Base-by-base conservation (phyloP, 495 filamentous ascomycete genomes). In the Evansstolkia leycettana region DNA sequence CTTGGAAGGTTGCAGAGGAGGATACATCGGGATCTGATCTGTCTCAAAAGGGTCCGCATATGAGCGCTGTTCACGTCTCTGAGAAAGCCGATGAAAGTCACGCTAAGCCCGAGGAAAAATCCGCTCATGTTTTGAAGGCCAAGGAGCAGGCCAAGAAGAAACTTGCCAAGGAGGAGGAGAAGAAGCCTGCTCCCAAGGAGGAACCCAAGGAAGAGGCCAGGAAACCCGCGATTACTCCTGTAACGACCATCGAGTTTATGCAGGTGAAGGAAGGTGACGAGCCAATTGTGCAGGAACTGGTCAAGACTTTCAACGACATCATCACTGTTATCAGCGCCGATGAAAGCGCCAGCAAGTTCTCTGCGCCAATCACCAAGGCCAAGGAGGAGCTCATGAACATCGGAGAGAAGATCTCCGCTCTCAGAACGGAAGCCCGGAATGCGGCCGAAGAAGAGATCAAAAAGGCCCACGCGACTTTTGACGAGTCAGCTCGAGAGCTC, bases 291-390 rank as follows among this genome's bases (percentile, higher is more conserved):
- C 85, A 93, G 58, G 84, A 95, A 50, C 65, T 98, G n/a, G 82
- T 90, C 36, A 89, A 83, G 62, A 86, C 90, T 50, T 69, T 96
- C 43, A 98, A 98, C 59, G 83, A 89, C 57, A 80, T 98, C 52
- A 94, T 98, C 53, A 76, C 82, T 1, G 82, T 89, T 19, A 76
- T 95, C 37, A 94, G 94, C 55, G 77, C 81, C 36, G 87, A 93
- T 47, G 61, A 60, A 34, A 75, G 80, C 37, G 70, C 75, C 36
- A 60, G 65, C 42, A 84, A 80, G 54, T 94, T 88, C 58, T 73
- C 69, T 24, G 63, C 69, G 13, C 78, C 84, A 2, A 75, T 98
- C 34, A 57, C 68, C 27, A 82, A 84, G 60, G 90, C 88, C 33
- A 94, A 93, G 67, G 65, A 67, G 17, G 82, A 90, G 47, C 62